phyloP scores from a whole-genome alignment of 495 filamentous ascomycete species.

The Neurospora sp. region DNA sequence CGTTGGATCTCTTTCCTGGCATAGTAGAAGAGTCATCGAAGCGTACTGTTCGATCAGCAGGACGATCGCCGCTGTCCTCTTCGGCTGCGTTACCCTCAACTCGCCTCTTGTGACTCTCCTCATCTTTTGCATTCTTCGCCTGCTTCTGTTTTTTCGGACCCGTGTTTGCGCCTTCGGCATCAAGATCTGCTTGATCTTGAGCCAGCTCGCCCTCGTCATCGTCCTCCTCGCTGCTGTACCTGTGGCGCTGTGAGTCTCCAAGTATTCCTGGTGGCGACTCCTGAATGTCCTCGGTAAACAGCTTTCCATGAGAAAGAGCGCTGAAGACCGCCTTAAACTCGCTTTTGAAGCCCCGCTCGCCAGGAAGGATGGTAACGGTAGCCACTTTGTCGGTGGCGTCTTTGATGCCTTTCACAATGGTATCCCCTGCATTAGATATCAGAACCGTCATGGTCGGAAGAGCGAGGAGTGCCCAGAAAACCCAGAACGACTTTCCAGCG shows the following conservation, averaged over 20 bases:
- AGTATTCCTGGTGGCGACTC: conserved; percentile 32
- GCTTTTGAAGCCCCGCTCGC: conserved; percentile 43
- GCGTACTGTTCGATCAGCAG: neutral
- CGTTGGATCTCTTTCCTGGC: neutral
- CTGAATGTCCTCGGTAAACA: conserved; percentile 25
- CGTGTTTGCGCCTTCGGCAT: conserved; percentile 8
- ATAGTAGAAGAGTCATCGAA: neutral
- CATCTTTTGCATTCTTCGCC: conserved; percentile 11
- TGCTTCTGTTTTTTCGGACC: conserved; percentile 2
- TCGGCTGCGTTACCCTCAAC: conserved; percentile 10
- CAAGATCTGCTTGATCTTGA: conserved; percentile 9
- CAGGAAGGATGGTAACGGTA: conserved; percentile 65
- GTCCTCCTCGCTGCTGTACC: conserved; percentile 8
- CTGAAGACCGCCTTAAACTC: conserved; percentile 28
- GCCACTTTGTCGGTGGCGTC: conserved; percentile 63
- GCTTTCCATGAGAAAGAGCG: conserved; percentile 25
- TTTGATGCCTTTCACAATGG: conserved; percentile 58
- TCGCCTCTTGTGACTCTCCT: conserved; percentile 2
- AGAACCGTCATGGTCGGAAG: conserved; percentile 75
- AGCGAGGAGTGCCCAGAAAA: conserved; percentile 81
- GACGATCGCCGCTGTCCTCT: neutral
- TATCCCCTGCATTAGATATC: conserved; percentile 75
- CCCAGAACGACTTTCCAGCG: conserved; percentile 69
- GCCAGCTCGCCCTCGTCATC: conserved; percentile 12
- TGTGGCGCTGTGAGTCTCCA: conserved; percentile 21